Conservation (phyloP, 345 rosid species). For the Arabidopsis arenosa region DNA sequence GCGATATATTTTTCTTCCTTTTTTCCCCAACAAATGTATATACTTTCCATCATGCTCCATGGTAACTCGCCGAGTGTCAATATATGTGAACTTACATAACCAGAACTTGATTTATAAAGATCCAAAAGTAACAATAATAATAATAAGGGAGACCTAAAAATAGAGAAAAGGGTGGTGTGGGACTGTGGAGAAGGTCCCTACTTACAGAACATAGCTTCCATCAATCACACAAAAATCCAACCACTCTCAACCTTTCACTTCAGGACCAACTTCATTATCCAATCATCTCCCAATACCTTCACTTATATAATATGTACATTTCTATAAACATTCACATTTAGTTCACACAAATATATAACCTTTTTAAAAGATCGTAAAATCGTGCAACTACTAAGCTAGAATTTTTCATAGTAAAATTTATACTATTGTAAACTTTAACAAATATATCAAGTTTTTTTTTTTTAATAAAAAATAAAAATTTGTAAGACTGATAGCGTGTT, state of each 20-base stretch:
- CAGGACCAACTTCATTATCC: conserved; percentile 33
- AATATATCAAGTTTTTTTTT: no score
- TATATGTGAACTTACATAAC: conserved; percentile 16
- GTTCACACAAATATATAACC: neutral
- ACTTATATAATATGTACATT: neutral
- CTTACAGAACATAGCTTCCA: conserved; percentile 27
- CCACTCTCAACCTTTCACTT: conserved; percentile 33
- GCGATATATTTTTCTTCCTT: neutral
- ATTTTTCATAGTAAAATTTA: neutral
- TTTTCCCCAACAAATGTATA: neutral
- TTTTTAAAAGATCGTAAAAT: no score
- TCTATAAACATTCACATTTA: neutral
- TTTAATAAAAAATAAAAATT: no score
- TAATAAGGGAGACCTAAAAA: neutral
- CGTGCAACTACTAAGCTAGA: neutral
- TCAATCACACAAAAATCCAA: conserved; percentile 38
- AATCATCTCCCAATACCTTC: conserved; percentile 18
- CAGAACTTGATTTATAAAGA: neutral
- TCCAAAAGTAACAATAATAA: neutral
- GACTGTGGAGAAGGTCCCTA: conserved; percentile 36
- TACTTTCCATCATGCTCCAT: neutral
- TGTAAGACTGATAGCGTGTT: no score
- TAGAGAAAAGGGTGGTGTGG: conserved; percentile 5
- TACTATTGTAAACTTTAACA: neutral
- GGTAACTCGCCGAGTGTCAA: neutral